Evolutionary conservation across 768 basidiomycete species (phyloP).

Genomic region (Xanthoconium stramineum): DNA sequence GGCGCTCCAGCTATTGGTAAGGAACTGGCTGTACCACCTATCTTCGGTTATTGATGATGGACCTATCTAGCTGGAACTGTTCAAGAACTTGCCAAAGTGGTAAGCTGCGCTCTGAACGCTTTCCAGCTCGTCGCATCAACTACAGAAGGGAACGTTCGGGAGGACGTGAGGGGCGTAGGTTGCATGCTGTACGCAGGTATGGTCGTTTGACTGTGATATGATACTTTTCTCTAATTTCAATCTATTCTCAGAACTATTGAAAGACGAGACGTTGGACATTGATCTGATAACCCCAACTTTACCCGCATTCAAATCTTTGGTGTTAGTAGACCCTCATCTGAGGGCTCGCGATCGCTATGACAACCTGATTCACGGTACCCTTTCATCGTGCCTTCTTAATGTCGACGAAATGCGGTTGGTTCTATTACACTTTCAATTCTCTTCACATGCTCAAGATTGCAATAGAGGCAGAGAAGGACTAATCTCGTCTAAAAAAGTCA

Average conservation of each 20-base stretch:
- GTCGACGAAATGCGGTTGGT: conserved; percentile 89
- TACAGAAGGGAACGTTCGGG: conserved; percentile 53
- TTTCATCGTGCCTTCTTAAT: conserved; percentile 83
- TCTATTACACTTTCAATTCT: conserved; percentile 2
- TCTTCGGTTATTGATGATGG: conserved; percentile 9
- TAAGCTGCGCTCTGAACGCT: conserved; percentile 59
- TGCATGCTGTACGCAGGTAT: conserved; percentile 77
- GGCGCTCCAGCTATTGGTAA: conserved; percentile 53
- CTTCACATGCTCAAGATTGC: conserved; percentile 3
- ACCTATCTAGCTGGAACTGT: conserved; percentile 44
- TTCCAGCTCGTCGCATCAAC: conserved; percentile 58
- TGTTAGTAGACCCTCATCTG: conserved; percentile 46
- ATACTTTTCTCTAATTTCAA: not conserved
- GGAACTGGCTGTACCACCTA: conserved; percentile 1
- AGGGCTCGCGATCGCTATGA: conserved; percentile 52
- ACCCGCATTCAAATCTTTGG: conserved; percentile 71
- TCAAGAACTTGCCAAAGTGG: conserved; percentile 58
- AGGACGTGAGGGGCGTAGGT: conserved; percentile 77
- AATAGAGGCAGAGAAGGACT: conserved; percentile 74
- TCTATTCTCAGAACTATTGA: conserved; percentile 60
- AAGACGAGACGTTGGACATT: conserved; percentile 77
- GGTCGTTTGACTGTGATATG: not conserved
- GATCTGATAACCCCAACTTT: conserved; percentile 82
- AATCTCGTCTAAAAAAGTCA: conserved; percentile 78
- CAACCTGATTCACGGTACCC: conserved; percentile 67